phyloP scores from a whole-genome alignment of 2,329 filamentous ascomycete species.

The Diplocarpon rosae region DNA sequence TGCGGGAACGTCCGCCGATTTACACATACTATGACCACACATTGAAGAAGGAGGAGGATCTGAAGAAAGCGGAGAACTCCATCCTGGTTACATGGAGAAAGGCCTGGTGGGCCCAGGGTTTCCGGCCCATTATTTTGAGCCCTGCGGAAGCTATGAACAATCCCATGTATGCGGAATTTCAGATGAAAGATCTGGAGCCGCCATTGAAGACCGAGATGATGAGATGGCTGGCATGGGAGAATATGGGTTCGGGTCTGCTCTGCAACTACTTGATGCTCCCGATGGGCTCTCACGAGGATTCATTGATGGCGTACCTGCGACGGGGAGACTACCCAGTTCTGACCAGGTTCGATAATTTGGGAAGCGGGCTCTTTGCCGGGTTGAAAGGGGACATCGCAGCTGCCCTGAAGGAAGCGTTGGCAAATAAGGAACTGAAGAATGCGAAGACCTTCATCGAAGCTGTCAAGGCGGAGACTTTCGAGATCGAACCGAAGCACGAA shows the following conservation, averaged over 20 bases:
- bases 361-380: constrained; percentile 63
- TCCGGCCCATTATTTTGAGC: constrained; percentile 72
- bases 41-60: constrained; percentile 47
- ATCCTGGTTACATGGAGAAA: constrained; percentile 79
- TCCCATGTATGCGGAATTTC: constrained; percentile 62
- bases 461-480: constrained; percentile 48
- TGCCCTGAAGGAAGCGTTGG: constrained; percentile 50
- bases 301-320: constrained; percentile 60
- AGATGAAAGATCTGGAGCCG: constrained; percentile 48
- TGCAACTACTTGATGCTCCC: constrained; percentile 72
- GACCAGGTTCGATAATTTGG: constrained; percentile 63
- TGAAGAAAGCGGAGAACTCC: constrained; percentile 62
- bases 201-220: constrained; percentile 59
- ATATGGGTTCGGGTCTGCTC: constrained; percentile 76
- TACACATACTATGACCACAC: constrained; percentile 86
- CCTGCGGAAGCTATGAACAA: constrained; percentile 74
- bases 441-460: constrained; percentile 54
- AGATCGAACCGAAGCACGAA: constrained; percentile 50
- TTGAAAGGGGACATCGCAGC: constrained; percentile 51
- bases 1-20: constrained; percentile 58
- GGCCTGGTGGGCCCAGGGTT: constrained; percentile 93
- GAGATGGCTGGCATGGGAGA: constrained; percentile 86
- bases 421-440: constrained; percentile 40
- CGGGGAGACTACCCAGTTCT: constrained; percentile 63
- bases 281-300: constrained; percentile 67